Conservation (phyloP, 2,329 filamentous ascomycete species). For the Alternaria sp. region DNA sequence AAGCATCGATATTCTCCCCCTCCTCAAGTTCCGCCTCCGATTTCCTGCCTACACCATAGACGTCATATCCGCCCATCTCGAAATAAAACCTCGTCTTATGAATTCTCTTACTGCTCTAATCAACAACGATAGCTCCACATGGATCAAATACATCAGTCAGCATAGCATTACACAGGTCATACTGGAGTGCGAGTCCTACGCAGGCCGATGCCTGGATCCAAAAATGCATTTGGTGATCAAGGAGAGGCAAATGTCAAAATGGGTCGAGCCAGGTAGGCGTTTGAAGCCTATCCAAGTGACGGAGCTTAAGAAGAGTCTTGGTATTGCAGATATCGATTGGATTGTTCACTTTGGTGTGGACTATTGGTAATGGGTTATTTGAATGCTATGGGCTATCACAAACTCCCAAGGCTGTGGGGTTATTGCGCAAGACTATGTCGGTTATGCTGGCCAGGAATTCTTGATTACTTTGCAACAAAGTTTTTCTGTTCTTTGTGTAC, state of each 20-base stretch:
- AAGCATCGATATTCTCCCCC: slow-evolving; percentile 18
- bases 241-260: neutral
- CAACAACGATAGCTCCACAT: neutral
- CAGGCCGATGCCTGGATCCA: neutral
- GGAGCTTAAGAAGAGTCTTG: neutral
- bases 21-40: slow-evolving; percentile 31
- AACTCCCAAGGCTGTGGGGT: neutral
- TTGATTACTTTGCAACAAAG: neutral
- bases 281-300: neutral
- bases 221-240: slow-evolving; percentile 3
- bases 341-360: neutral
- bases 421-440: neutral
- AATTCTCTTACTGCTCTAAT: neutral
- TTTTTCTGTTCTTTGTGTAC: neutral
- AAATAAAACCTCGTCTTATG: neutral
- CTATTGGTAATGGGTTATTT: neutral
- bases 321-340: neutral
- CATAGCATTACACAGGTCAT: slow-evolving; percentile 11
- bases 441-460: neutral
- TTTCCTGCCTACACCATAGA: slow-evolving; percentile 29
- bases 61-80: neutral
- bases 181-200: neutral
- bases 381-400: neutral
- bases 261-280: neutral
- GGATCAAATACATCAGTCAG: slow-evolving; percentile 6